phyloP scores from a whole-genome alignment of 352 stramenopile species.

The Phytophthora colocasiae region DNA sequence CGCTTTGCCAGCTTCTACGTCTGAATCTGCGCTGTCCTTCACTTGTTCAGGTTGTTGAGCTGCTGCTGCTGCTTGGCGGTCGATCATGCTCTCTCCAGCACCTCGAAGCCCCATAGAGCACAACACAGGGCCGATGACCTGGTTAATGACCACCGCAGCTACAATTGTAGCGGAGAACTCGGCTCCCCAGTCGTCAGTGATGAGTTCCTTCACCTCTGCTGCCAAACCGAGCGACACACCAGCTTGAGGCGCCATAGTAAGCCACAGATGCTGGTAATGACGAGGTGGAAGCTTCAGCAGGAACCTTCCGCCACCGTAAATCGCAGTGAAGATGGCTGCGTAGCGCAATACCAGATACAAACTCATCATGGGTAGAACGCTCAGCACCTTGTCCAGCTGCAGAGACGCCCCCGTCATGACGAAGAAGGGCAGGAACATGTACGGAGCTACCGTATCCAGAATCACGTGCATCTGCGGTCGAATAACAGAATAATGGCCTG shows the following conservation, averaged over 20 bases:
- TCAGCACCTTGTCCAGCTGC: slow-evolving; percentile 68
- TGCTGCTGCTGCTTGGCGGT: slow-evolving; percentile 33
- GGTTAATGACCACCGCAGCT: slow-evolving; percentile 69
- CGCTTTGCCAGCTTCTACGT: slow-evolving; percentile 22
- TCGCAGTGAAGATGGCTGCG: slow-evolving; percentile 61
- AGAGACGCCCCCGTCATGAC: slow-evolving; percentile 72
- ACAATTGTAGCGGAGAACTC: slow-evolving; percentile 73
- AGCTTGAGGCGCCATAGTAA: slow-evolving; percentile 75
- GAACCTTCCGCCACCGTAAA: slow-evolving; percentile 59
- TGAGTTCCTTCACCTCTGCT: slow-evolving; percentile 64
- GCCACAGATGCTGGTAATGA: slow-evolving; percentile 74
- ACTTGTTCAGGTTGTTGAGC: slow-evolving; percentile 13
- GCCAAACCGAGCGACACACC: slow-evolving; percentile 68
- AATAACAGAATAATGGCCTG: slow-evolving; percentile 61
- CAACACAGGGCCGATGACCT: slow-evolving; percentile 66
- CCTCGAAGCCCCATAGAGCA: slow-evolving; percentile 58
- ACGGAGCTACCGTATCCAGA: slow-evolving; percentile 65
- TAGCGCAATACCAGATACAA: slow-evolving; percentile 67
- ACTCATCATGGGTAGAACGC: slow-evolving; percentile 69
- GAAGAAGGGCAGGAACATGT: slow-evolving; percentile 80
- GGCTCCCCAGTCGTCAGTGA: slow-evolving; percentile 58
- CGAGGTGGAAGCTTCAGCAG: slow-evolving; percentile 61
- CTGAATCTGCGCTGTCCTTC: slow-evolving; percentile 10
- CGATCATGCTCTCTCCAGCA: slow-evolving; percentile 52
- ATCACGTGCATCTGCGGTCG: slow-evolving; percentile 80